Percentiles rank a stretch among this genome's conserved stretches.
These are phyloP conservation scores for Phanerochaete sordida DNA, from an alignment of 768 basidiomycete genomes.

Conservation along the genomic window DNA sequence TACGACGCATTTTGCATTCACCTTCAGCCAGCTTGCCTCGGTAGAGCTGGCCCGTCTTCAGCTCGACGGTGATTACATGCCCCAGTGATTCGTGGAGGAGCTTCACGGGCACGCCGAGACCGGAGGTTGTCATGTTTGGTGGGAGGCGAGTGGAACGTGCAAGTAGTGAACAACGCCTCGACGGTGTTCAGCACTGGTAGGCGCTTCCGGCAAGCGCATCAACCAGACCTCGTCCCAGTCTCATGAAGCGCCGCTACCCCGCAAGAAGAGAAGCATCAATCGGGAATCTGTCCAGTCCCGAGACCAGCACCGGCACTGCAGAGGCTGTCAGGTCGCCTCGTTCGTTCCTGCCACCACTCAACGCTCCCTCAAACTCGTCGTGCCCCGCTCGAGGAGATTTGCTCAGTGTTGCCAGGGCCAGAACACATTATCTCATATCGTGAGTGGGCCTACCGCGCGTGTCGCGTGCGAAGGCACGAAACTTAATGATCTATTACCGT, in stretches of 20 bases:
- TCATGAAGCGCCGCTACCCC: not conserved
- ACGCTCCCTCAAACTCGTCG: too few species aligned
- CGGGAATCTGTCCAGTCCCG: not conserved
- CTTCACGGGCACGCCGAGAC: constrained; percentile 94
- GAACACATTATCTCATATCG: not conserved
- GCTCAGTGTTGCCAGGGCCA: too few species aligned
- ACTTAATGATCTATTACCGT: not conserved
- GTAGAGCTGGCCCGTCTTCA: constrained; percentile 97
- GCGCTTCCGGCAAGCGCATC: not conserved
- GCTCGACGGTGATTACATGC: constrained; percentile 95
- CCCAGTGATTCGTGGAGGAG: constrained; percentile 95
- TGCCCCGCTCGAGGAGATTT: too few species aligned
- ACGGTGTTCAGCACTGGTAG: not conserved
- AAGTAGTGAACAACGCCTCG: not conserved
- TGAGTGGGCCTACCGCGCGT: not conserved
- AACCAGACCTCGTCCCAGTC: not conserved
- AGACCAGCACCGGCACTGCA: not conserved
- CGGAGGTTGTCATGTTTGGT: constrained; percentile 39
- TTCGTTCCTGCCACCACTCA: not conserved
- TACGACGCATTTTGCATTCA: constrained; percentile 31
- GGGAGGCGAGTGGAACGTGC: not conserved
- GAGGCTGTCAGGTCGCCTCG: not conserved
- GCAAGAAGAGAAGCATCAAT: not conserved
- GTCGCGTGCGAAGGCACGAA: not conserved
- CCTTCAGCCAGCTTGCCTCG: constrained; percentile 97